Percentiles rank a stretch among this genome's conserved stretches.
Evolutionary conservation across 306 rosid species (phyloP).

Genomic region (Ceratonia siliqua): DNA sequence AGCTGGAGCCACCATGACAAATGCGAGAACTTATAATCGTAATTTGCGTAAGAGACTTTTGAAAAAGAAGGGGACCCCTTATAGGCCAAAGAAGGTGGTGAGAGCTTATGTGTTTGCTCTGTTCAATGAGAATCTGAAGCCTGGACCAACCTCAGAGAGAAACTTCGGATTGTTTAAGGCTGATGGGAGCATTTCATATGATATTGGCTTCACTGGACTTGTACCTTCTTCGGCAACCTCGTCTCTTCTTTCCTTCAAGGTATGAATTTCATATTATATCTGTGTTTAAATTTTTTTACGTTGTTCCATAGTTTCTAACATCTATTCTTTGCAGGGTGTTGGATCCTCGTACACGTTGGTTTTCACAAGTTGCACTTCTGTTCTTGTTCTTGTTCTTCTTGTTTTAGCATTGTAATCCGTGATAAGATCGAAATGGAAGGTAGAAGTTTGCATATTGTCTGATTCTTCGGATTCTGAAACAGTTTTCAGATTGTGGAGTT

Average conservation of each 20-base stretch:
- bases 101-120: conserved; percentile 70
- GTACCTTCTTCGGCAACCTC: conserved; percentile 50
- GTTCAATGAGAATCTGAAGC: conserved; percentile 65
- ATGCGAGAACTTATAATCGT: conserved; percentile 71
- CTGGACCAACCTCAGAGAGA: conserved; percentile 66
- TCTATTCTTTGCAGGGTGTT: conserved; percentile 32
- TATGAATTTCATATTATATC: not conserved
- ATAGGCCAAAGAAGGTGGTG: conserved; percentile 61
- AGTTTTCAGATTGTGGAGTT: not conserved
- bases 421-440: not conserved
- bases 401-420: conserved; percentile 22
- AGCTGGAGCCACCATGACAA: conserved; percentile 57
- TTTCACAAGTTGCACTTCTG: conserved; percentile 42
- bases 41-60: conserved; percentile 57
- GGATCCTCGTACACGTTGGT: conserved; percentile 44
- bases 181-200: conserved; percentile 67
- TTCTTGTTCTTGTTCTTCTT: conserved; percentile 49
- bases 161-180: conserved; percentile 66
- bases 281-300: not conserved
- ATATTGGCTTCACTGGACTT: conserved; percentile 67
- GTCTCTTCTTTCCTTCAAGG: conserved; percentile 54
- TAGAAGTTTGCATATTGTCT: no score
- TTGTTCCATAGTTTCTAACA: not conserved
- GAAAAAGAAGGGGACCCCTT: conserved; percentile 90
- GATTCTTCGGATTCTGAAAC: not conserved